These are phyloP conservation scores for Russula olivacea DNA, from an alignment of 768 basidiomycete species.

Conservation along the genomic window DNA sequence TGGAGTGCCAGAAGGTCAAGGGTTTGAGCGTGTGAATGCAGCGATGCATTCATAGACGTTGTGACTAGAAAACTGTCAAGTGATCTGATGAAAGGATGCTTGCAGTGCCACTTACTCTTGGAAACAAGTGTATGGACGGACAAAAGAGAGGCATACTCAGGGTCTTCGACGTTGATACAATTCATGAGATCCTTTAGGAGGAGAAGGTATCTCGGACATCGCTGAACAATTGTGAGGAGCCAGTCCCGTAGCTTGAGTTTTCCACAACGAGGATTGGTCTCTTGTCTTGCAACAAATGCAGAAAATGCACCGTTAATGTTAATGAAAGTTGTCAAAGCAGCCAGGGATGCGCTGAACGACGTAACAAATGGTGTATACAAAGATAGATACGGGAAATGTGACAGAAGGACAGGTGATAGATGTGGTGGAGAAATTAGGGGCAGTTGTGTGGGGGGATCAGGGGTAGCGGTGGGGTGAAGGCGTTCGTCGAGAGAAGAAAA, in stretches of 20 bases:
- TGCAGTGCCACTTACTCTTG: slow-evolving; percentile 50
- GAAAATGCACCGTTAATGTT: slow-evolving; percentile 54
- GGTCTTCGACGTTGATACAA: slow-evolving; percentile 58
- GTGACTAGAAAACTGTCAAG: slow-evolving; percentile 51
- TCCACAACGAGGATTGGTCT: slow-evolving; percentile 63
- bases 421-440: slow-evolving; percentile 35
- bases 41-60: slow-evolving; percentile 66
- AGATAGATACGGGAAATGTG: slow-evolving; percentile 85
- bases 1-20: slow-evolving; percentile 74
- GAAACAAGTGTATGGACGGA: slow-evolving; percentile 61
- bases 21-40: slow-evolving; percentile 72
- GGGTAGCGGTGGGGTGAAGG: slow-evolving; percentile 28
- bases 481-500: slow-evolving; percentile 52
- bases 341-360: slow-evolving; percentile 62
- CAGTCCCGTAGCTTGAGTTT: slow-evolving; percentile 77
- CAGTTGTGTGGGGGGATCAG: slow-evolving; percentile 7
- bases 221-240: slow-evolving; percentile 81
- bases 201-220: slow-evolving; percentile 81
- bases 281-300: slow-evolving; percentile 55
- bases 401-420: slow-evolving; percentile 56
- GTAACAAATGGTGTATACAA: slow-evolving; percentile 83
- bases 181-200: slow-evolving; percentile 74
- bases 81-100: slow-evolving; percentile 3
- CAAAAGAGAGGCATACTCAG: slow-evolving; percentile 59
- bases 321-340: slow-evolving; percentile 51